These are phyloP conservation scores for Penicillium sp. DNA, from an alignment of 2,329 filamentous ascomycete species.

Conservation along the genomic window DNA sequence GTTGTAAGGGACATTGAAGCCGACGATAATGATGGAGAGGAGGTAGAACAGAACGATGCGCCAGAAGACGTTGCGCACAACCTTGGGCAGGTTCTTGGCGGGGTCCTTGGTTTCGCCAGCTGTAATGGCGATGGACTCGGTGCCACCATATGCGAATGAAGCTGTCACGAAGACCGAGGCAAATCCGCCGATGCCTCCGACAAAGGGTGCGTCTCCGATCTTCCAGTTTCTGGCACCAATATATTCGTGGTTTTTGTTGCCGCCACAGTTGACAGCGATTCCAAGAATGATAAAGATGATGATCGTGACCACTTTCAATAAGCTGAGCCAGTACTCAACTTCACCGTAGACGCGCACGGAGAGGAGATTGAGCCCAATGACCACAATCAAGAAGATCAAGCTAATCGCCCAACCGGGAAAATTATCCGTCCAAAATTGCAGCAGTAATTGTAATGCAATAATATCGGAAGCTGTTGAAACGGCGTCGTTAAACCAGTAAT, in stretches of 20 bases:
- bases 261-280: constrained; percentile 58
- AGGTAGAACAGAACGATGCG: constrained; percentile 56
- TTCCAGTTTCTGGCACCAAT: constrained; percentile 58
- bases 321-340: constrained; percentile 42
- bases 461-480: constrained; percentile 58
- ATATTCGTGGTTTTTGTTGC: constrained; percentile 51
- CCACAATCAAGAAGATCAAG: constrained; percentile 56
- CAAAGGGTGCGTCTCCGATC: constrained; percentile 59
- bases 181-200: constrained; percentile 61
- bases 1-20: constrained; percentile 57
- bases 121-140: constrained; percentile 62
- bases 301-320: constrained; percentile 42
- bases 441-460: constrained; percentile 54
- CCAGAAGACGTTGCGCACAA: constrained; percentile 64
- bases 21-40: constrained; percentile 51
- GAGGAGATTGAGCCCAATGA: constrained; percentile 52
- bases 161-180: constrained; percentile 61
- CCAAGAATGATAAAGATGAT: constrained; percentile 59
- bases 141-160: constrained; percentile 60
- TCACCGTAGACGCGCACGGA: constrained; percentile 54
- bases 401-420: constrained; percentile 62
- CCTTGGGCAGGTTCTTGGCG: constrained; percentile 56
- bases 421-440: constrained; percentile 59
- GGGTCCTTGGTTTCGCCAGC: constrained; percentile 63
- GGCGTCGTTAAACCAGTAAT: constrained; percentile 62